Evolutionary conservation across 164 flowering plant genomes (phyloP), one percentile per base, ranked within the genome.

Genomic region (Stephania cephalantha): DNA sequence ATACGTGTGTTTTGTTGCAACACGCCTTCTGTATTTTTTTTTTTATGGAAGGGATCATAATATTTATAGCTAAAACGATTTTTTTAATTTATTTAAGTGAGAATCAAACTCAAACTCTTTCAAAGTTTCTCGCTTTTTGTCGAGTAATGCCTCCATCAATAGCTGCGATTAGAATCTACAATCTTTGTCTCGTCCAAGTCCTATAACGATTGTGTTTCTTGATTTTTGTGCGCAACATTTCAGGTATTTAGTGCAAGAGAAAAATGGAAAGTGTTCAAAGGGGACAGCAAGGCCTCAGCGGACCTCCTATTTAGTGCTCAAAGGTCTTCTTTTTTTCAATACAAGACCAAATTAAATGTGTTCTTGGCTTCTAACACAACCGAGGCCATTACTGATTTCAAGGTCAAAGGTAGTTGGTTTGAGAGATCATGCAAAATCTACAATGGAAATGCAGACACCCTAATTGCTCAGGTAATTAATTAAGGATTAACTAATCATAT

Each of bases 231-330:
- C 0, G 20, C 46, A 4, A 45, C 68, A 2, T 68, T 74, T 77
- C 75, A 85, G 87, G 66, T 78, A 25, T 6, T 81, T 65, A 65
- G 73, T 53, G 80, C 81, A 18, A 84, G 81, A 68, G 70, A 73
- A 44, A 83, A 84, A 66, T 85, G 87, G 87, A 64, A 80, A 71
- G 87, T 76, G 9, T 83, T 67, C 46, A 69, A 80, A 31, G 83
- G 83, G 44, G 83, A 81, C 1, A 75, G 83, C 67, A 46, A 73
- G 29, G 83, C 77, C 48, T 8, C 79, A 29, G 77, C 79, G 58
- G 78, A 85, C 22, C 71, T 78, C 5, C 74, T 85, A 20, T 85
- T 81, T 70, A 83, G 77, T 52, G 84, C 70, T 1, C 81, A 80
- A 53, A 72, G 81, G 64, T 81, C 85, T 74, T 72, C 80, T 3